Conservation (phyloP, 257 asterid genomes). For the Anisodus acutangulus region DNA sequence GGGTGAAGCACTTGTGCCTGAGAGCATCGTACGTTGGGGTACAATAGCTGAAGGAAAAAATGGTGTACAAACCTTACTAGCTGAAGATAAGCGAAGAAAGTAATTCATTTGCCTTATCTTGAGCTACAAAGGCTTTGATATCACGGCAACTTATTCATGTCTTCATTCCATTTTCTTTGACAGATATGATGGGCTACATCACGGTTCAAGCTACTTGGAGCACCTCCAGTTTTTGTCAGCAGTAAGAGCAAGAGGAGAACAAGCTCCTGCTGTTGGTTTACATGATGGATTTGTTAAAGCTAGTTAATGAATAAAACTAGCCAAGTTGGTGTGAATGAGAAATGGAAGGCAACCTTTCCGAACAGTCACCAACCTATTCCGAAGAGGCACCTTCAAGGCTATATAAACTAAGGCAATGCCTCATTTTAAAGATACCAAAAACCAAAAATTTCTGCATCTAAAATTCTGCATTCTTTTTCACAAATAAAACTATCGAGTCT, state of each 20-base stretch:
- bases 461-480: too few species aligned
- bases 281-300: too few species aligned
- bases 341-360: too few species aligned
- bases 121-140: not conserved
- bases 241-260: conserved; percentile 58
- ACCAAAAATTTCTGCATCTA: too few species aligned
- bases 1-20: conserved; percentile 99
- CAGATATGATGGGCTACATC: conserved; percentile 91
- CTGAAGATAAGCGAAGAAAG: conserved; percentile 77
- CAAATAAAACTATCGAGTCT: too few species aligned
- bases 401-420: too few species aligned
- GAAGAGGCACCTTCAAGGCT: too few species aligned
- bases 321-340: too few species aligned
- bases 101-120: conserved; percentile 39
- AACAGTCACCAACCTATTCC: too few species aligned
- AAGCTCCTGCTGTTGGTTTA: conserved; percentile 72
- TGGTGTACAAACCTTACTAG: conserved; percentile 62
- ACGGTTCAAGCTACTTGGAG: conserved; percentile 94
- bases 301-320: too few species aligned
- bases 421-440: too few species aligned
- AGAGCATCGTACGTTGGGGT: conserved; percentile 80
- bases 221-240: conserved; percentile 77
- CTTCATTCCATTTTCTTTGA: not conserved
- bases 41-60: conserved; percentile 67
- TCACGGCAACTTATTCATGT: not conserved